Evolutionary conservation across 768 basidiomycete species (phyloP).

Genomic region (Leccinum imitatum): DNA sequence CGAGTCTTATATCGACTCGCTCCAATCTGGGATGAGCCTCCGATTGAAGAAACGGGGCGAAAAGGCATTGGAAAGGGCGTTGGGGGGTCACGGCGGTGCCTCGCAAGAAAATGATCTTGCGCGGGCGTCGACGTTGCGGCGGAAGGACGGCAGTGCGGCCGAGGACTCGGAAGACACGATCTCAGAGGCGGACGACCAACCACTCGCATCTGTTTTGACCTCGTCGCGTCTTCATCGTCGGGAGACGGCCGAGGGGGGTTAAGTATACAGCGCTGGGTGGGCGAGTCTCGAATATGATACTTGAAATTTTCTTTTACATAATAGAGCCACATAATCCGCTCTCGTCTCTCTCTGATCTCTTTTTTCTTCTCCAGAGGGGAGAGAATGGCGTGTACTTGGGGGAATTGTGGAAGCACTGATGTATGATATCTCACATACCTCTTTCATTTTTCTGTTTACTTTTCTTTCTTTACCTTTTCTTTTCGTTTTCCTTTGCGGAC

Average conservation of each 20-base stretch:
- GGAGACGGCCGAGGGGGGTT: slow-evolving; percentile 42
- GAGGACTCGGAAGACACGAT: slow-evolving; percentile 53
- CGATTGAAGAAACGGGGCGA: slow-evolving; percentile 90
- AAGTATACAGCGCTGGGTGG: slow-evolving; percentile 14
- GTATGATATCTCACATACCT: slow-evolving; percentile 28
- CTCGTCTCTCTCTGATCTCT: background rate
- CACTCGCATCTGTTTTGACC: slow-evolving; percentile 24
- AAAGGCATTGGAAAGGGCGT: slow-evolving; percentile 66
- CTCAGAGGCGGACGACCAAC: slow-evolving; percentile 45
- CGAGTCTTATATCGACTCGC: slow-evolving; percentile 89
- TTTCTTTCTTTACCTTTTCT: background rate
- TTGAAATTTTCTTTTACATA: slow-evolving; percentile 4
- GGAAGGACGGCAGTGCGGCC: slow-evolving; percentile 40
- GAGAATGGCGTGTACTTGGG: slow-evolving; percentile 11
- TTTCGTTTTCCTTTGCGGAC: background rate
- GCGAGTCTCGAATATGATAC: slow-evolving; percentile 16
- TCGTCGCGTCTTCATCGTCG: slow-evolving; percentile 39
- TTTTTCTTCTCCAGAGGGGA: background rate
- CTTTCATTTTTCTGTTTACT: background rate
- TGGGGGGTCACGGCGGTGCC: slow-evolving; percentile 33
- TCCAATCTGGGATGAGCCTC: slow-evolving; percentile 78
- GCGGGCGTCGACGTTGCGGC: slow-evolving; percentile 33
- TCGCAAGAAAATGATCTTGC: slow-evolving; percentile 33
- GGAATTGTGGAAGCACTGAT: slow-evolving; percentile 31
- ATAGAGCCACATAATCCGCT: slow-evolving; percentile 15